Conservation (phyloP, 257 asterid genomes). For the Solanum ossicruentum region DNA sequence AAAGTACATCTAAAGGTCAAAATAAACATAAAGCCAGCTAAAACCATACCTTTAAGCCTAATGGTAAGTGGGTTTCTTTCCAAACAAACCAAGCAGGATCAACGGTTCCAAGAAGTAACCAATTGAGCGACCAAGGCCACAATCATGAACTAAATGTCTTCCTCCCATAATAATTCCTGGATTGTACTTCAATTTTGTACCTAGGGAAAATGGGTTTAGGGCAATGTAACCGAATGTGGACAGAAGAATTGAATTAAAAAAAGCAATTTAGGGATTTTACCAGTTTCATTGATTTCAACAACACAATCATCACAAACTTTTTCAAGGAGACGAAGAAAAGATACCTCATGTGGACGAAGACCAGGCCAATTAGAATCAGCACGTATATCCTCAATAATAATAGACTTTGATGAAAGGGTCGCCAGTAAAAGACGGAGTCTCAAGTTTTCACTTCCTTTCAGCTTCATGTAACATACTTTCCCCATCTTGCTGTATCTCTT, state of each 20-base stretch:
- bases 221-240: not conserved
- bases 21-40: not conserved
- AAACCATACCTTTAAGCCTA: constrained; percentile 43
- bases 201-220: constrained; percentile 8
- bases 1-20: not conserved
- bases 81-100: constrained; percentile 61
- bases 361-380: constrained; percentile 61
- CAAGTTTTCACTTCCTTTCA: constrained; percentile 60
- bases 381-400: constrained; percentile 69
- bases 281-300: constrained; percentile 72
- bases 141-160: constrained; percentile 52
- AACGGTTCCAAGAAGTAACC: constrained; percentile 78
- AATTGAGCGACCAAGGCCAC: constrained; percentile 53
- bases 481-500: constrained; percentile 23
- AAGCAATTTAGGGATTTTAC: constrained; percentile 3
- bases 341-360: constrained; percentile 59
- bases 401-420: constrained; percentile 63
- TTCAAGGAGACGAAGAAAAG: constrained; percentile 69
- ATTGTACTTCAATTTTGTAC: constrained; percentile 66
- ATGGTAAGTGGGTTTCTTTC: constrained; percentile 70
- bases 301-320: constrained; percentile 55
- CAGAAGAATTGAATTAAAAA: not conserved
- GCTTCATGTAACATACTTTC: constrained; percentile 33
- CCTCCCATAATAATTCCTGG: constrained; percentile 92
- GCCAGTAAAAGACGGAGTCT: constrained; percentile 68